Evolutionary conservation across 2,329 filamentous ascomycete genomes (phyloP).

Genomic region (Fusarium sp.): DNA sequence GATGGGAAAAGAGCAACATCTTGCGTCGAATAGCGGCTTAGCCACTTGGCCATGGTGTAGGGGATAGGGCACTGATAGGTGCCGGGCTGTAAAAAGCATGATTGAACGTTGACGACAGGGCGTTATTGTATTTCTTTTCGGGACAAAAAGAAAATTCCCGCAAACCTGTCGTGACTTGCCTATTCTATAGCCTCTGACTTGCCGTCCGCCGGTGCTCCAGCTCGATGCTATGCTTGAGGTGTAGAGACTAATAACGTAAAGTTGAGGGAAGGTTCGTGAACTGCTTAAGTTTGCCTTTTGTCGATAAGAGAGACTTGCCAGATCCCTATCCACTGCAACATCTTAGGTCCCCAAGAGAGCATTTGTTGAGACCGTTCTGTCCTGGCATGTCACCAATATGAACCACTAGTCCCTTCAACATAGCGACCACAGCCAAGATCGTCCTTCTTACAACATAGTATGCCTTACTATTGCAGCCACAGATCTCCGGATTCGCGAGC

Average conservation of each 20-base stretch:
- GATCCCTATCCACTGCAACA: too few relatives aligned
- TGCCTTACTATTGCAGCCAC: neutral
- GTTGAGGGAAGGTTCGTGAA: too few relatives aligned
- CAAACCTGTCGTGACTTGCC: neutral
- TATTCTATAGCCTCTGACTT: neutral
- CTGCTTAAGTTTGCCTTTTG: too few relatives aligned
- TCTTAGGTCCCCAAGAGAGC: too few relatives aligned
- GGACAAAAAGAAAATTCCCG: neutral
- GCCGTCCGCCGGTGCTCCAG: neutral
- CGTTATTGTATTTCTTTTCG: neutral
- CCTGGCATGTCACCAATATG: neutral
- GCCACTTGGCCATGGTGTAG: conserved; percentile 12
- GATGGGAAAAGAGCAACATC: neutral
- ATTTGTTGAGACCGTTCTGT: neutral
- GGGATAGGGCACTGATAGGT: conserved; percentile 10
- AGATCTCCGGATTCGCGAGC: neutral
- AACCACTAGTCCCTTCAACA: neutral
- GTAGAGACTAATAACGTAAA: too few relatives aligned
- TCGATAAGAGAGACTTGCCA: too few relatives aligned
- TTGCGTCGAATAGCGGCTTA: conserved; percentile 15
- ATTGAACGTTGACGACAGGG: conserved; percentile 18
- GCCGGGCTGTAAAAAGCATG: neutral
- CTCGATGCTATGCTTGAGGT: neutral
- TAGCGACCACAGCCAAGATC: neutral
- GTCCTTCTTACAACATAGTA: neutral